Conservation (phyloP, 495 filamentous ascomycete genomes). For the Copromyces sp. region DNA sequence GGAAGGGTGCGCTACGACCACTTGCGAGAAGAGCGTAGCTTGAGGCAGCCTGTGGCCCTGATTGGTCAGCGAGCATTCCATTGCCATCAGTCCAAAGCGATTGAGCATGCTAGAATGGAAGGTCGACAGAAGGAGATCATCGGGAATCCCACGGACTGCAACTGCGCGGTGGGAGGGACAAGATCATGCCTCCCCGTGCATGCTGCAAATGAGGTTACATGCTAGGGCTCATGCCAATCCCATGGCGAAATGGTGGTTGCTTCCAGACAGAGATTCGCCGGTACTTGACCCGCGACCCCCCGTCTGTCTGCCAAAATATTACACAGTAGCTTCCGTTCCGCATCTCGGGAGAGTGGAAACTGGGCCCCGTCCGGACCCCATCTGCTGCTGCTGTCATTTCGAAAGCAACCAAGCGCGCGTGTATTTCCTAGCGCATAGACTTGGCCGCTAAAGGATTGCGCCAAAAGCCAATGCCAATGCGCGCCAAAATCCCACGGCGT, state of each 20-base stretch:
- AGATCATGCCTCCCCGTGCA: conserved; percentile 1
- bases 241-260: neutral
- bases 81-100: neutral
- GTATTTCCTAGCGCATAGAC: neutral
- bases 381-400: conserved; percentile 1
- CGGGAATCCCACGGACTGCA: conserved; percentile 1
- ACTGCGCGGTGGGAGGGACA: conserved; percentile 1
- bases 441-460: neutral
- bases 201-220: conserved; percentile 9
- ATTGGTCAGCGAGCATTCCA: conserved; percentile 5
- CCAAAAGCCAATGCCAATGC: neutral
- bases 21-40: neutral
- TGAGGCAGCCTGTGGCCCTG: conserved; percentile 1
- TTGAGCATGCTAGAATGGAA: conserved; percentile 6
- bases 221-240: conserved; percentile 2
- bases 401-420: neutral
- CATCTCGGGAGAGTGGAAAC: neutral
- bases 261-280: neutral
- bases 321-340: neutral
- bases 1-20: conserved; percentile 3
- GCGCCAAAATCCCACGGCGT: neutral
- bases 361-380: neutral
- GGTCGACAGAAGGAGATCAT: conserved; percentile 1
- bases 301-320: neutral
- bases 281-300: neutral